Evolutionary conservation across 176 grass and related monocot genomes (phyloP).

Genomic region (Oryza glumipatula): DNA sequence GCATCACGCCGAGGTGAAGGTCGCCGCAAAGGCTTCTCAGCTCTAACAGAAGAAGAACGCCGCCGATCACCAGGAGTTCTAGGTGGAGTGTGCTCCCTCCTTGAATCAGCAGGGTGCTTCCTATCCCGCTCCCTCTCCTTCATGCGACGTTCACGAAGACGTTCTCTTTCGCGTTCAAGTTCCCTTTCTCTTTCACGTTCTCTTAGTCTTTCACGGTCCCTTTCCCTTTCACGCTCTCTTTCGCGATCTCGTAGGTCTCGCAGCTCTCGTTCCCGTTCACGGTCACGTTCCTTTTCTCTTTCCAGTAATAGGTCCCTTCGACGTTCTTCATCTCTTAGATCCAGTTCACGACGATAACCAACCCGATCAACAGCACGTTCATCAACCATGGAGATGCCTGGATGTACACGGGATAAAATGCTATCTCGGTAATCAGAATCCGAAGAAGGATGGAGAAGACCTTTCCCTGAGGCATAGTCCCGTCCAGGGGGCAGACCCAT

Average conservation of each 20-base stretch:
- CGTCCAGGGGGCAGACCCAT: slow-evolving; percentile 73
- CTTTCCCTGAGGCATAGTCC: slow-evolving; percentile 82
- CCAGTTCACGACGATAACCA: slow-evolving; percentile 72
- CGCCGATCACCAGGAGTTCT: slow-evolving; percentile 66
- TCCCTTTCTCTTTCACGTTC: slow-evolving; percentile 67
- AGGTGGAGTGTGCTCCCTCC: slow-evolving; percentile 70
- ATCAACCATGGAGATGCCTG: slow-evolving; percentile 75
- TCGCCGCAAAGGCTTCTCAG: slow-evolving; percentile 71
- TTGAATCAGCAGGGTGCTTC: slow-evolving; percentile 69
- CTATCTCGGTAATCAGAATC: slow-evolving; percentile 72
- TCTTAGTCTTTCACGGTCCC: slow-evolving; percentile 54
- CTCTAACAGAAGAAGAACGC: slow-evolving; percentile 69
- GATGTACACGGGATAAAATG: slow-evolving; percentile 57
- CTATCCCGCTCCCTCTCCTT: slow-evolving; percentile 88
- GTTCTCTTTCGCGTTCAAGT: slow-evolving; percentile 67
- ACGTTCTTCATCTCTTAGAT: slow-evolving; percentile 88
- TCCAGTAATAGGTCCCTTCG: slow-evolving; percentile 64
- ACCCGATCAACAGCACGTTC: slow-evolving; percentile 59
- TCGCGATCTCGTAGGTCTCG: slow-evolving; percentile 50
- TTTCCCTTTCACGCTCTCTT: slow-evolving; percentile 59
- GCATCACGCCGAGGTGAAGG: slow-evolving; percentile 77
- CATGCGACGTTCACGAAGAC: slow-evolving; percentile 67
- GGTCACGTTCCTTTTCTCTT: slow-evolving; percentile 55
- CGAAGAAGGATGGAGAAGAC: slow-evolving; percentile 56
- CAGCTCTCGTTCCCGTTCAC: slow-evolving; percentile 47